These are phyloP conservation scores for Coprinopsis marcescibilis DNA, from an alignment of 768 basidiomycete species.

Conservation along the genomic window DNA sequence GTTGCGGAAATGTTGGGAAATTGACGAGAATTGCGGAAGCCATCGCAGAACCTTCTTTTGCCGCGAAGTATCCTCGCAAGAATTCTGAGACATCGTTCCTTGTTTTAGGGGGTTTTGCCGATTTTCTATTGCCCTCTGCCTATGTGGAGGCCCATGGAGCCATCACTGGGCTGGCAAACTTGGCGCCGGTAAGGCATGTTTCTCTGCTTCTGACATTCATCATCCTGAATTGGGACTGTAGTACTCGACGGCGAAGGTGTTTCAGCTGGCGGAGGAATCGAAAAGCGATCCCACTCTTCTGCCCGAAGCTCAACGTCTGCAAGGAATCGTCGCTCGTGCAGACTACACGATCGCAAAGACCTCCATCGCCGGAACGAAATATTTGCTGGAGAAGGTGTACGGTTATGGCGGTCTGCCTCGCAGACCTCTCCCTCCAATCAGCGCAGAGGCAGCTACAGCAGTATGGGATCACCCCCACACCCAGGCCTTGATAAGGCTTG, in stretches of 20 bases:
- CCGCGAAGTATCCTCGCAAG: conserved; percentile 58
- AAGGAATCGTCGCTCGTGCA: conserved; percentile 74
- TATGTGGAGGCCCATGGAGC: conserved; percentile 79
- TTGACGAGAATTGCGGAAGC: conserved; percentile 75
- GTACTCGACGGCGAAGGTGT: conserved; percentile 56
- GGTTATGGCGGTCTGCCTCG: conserved; percentile 83
- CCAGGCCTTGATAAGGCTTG: conserved; percentile 58
- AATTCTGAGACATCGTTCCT: conserved; percentile 66
- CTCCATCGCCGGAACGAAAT: conserved; percentile 82
- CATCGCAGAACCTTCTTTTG: conserved; percentile 54
- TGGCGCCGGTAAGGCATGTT: conserved; percentile 56
- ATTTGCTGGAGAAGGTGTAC: conserved; percentile 61
- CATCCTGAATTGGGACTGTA: conserved; percentile 21
- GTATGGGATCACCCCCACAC: conserved; percentile 73
- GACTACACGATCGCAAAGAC: conserved; percentile 76
- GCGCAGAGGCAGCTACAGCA: conserved; percentile 44
- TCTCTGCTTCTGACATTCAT: conserved; percentile 11
- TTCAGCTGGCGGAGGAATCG: conserved; percentile 54
- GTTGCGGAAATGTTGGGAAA: conserved; percentile 90
- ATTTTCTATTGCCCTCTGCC: conserved; percentile 72
- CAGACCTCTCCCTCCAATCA: conserved; percentile 68
- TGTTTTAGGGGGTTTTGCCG: conserved; percentile 80
- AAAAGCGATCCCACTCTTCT: conserved; percentile 51
- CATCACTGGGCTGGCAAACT: conserved; percentile 84
- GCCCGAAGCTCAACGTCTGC: conserved; percentile 64